Base-by-base conservation (phyloP, 1,139 yeast species). In the Candida frijolesensis region DNA sequence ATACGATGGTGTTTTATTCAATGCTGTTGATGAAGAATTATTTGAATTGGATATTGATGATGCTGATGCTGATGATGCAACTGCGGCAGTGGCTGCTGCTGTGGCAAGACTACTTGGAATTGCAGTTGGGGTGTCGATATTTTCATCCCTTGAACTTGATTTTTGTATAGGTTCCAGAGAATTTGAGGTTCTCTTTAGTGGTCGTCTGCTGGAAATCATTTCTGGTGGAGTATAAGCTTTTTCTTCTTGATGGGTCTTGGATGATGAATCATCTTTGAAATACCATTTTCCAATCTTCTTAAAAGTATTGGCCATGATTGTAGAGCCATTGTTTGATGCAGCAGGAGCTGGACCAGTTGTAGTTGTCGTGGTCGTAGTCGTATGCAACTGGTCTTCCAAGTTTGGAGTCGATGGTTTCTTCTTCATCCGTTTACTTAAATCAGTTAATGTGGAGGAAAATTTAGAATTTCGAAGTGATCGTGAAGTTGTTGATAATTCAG, bases 281-380 rank as follows among this genome's bases (percentile, higher is more conserved):
- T 86, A 86, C 90, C 92, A 85, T 54, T 80, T 84, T 1, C 88
- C 89, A n/a, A 87, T 67, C 58, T 82, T 85, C 53, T 76, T 80
- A 46, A 85, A 65, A 0, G 87, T 80, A 47, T 61, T 67, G 15
- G 51, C 42, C 48, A 67, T 58, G 2, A 62, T 48, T 1, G 57
- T 41, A 7, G 53, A 49, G 32, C 49, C 47, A 9, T 46, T 34
- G 15, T 34, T 42, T 8, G 48, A 8, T 6, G 33, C 11, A 4
- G 47, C 12, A 7, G 49, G 2, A 4, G 33, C 30, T 1, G 46
- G 2, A 19, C 34, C 22, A 8, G 35, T 37, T 7, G 42, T 39
- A 9, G 40, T n/a, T 34, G 47, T 42, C 14, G 45, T 44, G 10
- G 49, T 30, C 16, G 40, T 34, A 1, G 48, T 43, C 11, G 12